These are phyloP conservation scores for Metschnikowia gruessii DNA, from an alignment of 805 yeast genomes.

Conservation along the genomic window DNA sequence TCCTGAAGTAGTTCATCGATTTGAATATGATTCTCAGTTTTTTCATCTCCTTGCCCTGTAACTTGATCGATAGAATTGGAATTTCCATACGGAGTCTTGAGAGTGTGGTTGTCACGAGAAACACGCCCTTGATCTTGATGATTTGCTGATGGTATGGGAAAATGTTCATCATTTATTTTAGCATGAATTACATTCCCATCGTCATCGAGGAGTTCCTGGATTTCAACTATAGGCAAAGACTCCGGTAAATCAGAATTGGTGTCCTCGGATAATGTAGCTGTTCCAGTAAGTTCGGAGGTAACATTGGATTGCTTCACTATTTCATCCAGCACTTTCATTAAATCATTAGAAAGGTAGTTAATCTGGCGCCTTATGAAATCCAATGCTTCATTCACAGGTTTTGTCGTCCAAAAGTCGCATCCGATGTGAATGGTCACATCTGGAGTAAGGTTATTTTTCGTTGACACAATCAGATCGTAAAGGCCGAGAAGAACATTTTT, in stretches of 20 bases:
- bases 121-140: neutral
- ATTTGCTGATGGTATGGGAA: neutral
- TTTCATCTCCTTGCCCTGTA: neutral
- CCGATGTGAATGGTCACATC: conserved; percentile 9
- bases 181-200: conserved; percentile 61
- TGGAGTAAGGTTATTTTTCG: neutral
- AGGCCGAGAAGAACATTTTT: neutral
- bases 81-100: neutral
- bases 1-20: conserved; percentile 32
- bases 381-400: conserved; percentile 25
- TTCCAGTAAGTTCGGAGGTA: neutral
- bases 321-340: conserved; percentile 38
- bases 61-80: neutral
- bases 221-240: conserved; percentile 71
- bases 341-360: conserved; percentile 32
- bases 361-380: conserved; percentile 28
- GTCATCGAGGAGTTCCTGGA: conserved; percentile 75
- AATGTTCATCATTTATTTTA: conserved; percentile 24
- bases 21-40: conserved; percentile 17
- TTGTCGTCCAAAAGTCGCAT: conserved; percentile 8
- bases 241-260: conserved; percentile 35
- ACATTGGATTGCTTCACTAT: conserved; percentile 20
- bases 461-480: neutral
- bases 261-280: conserved; percentile 3
- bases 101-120: neutral